Conservation (phyloP, 208 protist species). For the Leishmania mexicana region DNA sequence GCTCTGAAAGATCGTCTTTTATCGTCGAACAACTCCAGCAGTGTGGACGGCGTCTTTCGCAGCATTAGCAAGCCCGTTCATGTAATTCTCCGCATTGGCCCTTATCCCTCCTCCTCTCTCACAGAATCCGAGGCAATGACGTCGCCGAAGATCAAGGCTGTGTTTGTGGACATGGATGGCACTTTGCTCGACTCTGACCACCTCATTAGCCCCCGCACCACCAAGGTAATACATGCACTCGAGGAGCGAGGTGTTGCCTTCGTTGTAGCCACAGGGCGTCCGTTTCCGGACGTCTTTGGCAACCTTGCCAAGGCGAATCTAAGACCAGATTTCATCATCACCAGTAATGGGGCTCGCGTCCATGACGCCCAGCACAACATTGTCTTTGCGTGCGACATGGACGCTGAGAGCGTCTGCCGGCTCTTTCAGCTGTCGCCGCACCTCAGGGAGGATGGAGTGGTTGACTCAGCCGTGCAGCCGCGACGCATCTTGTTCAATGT, state of each 20-base stretch:
- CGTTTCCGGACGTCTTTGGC: conserved; percentile 64
- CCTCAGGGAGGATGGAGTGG: conserved; percentile 13
- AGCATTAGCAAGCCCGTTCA: background rate
- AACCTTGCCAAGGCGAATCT: conserved; percentile 45
- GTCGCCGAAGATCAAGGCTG: conserved; percentile 14
- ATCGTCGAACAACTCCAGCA: background rate
- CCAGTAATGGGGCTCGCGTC: conserved; percentile 75
- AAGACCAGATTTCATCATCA: conserved; percentile 65
- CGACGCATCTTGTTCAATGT: conserved; percentile 48
- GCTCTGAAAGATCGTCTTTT: background rate
- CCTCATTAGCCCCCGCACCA: conserved; percentile 35
- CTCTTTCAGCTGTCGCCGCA: conserved; percentile 45
- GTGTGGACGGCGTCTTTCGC: background rate
- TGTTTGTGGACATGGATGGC: conserved; percentile 66
- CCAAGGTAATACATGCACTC: conserved; percentile 33
- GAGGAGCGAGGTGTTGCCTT: conserved; percentile 30
- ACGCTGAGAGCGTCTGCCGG: conserved; percentile 38
- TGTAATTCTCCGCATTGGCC: background rate
- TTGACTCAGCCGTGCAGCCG: conserved; percentile 1
- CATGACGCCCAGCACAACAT: conserved; percentile 40
- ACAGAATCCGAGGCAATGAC: background rate
- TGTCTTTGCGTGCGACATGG: conserved; percentile 44
- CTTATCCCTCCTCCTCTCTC: background rate
- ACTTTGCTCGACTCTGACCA: conserved; percentile 56
- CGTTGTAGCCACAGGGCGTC: conserved; percentile 69